These are phyloP conservation scores for Microbotryum violaceum DNA, from an alignment of 1,284 basidiomycete genomes.

Conservation along the genomic window DNA sequence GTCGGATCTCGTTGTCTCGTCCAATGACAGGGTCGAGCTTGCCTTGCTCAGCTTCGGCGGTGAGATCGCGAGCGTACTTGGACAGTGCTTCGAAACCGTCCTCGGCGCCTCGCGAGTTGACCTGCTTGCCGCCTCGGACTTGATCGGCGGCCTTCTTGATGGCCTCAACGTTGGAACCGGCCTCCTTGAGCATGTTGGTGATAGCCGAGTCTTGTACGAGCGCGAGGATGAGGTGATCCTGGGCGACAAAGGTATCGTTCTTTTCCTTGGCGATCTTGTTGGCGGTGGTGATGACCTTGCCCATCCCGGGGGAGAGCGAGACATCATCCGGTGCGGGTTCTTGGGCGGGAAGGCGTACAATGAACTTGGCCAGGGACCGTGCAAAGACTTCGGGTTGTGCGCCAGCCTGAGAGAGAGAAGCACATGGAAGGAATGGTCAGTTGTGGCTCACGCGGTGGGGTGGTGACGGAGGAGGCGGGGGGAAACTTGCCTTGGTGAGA, in stretches of 20 bases:
- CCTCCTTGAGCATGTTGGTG: slow-evolving; percentile 61
- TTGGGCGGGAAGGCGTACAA: slow-evolving; percentile 60
- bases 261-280: slow-evolving; percentile 73
- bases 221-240: slow-evolving; percentile 72
- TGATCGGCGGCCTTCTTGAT: slow-evolving; percentile 74
- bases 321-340: slow-evolving; percentile 75
- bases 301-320: slow-evolving; percentile 53
- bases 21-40: slow-evolving; percentile 54
- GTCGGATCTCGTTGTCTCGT: slow-evolving; percentile 48
- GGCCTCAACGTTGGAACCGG: slow-evolving; percentile 60
- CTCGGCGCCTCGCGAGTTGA: slow-evolving; percentile 73
- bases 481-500: slow-evolving; percentile 20
- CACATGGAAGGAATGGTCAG: slow-evolving; percentile 33
- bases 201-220: slow-evolving; percentile 66
- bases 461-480: slow-evolving; percentile 34
- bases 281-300: slow-evolving; percentile 70
- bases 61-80: slow-evolving; percentile 44
- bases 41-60: slow-evolving; percentile 43
- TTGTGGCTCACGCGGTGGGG: slow-evolving; percentile 58
- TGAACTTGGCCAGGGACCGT: slow-evolving; percentile 33
- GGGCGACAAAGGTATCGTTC: slow-evolving; percentile 86
- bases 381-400: slow-evolving; percentile 30
- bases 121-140: slow-evolving; percentile 67
- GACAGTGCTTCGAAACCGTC: slow-evolving; percentile 73
- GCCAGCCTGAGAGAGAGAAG: slow-evolving; percentile 31